phyloP scores from a whole-genome alignment of 176 grass and related monocot species.

The Areca catechu region DNA sequence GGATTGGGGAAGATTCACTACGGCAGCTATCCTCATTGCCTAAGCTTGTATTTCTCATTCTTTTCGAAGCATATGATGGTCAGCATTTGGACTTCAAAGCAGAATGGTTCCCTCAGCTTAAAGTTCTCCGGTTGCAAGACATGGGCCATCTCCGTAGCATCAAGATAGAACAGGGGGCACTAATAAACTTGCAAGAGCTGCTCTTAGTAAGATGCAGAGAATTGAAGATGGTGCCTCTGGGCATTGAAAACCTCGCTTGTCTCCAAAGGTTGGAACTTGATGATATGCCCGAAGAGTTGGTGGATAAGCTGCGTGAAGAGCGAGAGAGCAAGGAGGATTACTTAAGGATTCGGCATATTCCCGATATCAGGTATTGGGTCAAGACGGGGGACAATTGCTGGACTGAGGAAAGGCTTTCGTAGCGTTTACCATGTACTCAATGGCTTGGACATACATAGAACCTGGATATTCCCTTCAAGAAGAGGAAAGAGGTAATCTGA shows the following conservation, averaged over 20 bases:
- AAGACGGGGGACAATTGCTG: background rate
- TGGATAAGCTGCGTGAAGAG: background rate
- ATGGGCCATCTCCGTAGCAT: background rate
- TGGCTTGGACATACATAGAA: too few species aligned
- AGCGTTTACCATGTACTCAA: too few species aligned
- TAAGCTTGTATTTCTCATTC: background rate
- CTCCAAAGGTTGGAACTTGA: background rate
- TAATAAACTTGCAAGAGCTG: background rate
- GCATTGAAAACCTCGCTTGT: background rate
- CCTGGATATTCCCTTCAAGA: too few species aligned
- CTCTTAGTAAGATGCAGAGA: background rate
- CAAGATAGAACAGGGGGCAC: background rate
- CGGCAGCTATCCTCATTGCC: background rate
- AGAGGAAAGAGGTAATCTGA: too few species aligned
- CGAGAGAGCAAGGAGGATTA: background rate
- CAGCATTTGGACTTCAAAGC: background rate
- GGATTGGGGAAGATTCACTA: background rate
- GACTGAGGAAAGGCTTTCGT: background rate
- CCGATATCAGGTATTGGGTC: background rate
- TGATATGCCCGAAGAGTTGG: background rate
- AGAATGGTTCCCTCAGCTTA: background rate
- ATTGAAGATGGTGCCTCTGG: background rate
- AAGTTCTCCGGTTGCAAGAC: background rate
- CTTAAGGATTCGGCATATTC: background rate
- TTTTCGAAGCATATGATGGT: background rate